phyloP scores from a whole-genome alignment of 2,329 filamentous ascomycete genomes.

The Colletotrichum somersetense region DNA sequence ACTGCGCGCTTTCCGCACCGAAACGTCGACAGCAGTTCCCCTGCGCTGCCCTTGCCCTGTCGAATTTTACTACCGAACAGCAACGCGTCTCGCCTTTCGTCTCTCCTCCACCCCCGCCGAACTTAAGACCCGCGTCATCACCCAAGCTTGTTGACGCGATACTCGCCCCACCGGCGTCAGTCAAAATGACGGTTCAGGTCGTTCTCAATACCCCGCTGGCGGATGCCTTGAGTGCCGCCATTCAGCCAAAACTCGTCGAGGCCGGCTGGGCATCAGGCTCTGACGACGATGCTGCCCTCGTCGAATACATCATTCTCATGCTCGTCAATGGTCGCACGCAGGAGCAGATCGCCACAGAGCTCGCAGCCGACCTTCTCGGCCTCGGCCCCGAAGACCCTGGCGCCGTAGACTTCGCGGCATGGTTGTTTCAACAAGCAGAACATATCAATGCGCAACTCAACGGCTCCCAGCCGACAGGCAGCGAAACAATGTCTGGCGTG shows the following conservation, averaged over 20 bases:
- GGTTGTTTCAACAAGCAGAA: constrained; percentile 92
- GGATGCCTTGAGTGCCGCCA: constrained; percentile 82
- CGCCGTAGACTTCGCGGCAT: constrained; percentile 85
- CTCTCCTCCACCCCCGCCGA: constrained; percentile 24
- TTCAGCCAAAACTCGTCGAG: constrained; percentile 92
- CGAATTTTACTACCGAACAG: constrained; percentile 17
- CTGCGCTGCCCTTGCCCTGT: constrained; percentile 7
- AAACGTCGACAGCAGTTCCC: constrained; percentile 1
- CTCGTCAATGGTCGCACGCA: constrained; percentile 94
- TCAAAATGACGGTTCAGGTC: constrained; percentile 82
- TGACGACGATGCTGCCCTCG: constrained; percentile 82
- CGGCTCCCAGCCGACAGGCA: constrained; percentile 55
- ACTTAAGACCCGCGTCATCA: constrained; percentile 11
- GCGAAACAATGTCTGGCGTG: constrained; percentile 48
- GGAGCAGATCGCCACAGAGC: constrained; percentile 87
- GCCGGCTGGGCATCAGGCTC: constrained; percentile 90
- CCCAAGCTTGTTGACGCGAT: constrained; percentile 24
- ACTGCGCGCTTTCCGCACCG: constrained; percentile 5
- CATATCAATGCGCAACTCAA: constrained; percentile 73
- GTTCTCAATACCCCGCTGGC: constrained; percentile 85
- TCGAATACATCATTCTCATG: constrained; percentile 98
- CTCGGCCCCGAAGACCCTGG: constrained; percentile 86
- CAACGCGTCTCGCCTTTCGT: constrained; percentile 31
- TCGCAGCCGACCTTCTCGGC: constrained; percentile 87
- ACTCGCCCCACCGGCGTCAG: constrained; percentile 34